A percentile compares a stretch with the other conserved stretches of the same genome.
Conservation (phyloP, 306 rosid species). For the Cyamopsis tetragonoloba region DNA sequence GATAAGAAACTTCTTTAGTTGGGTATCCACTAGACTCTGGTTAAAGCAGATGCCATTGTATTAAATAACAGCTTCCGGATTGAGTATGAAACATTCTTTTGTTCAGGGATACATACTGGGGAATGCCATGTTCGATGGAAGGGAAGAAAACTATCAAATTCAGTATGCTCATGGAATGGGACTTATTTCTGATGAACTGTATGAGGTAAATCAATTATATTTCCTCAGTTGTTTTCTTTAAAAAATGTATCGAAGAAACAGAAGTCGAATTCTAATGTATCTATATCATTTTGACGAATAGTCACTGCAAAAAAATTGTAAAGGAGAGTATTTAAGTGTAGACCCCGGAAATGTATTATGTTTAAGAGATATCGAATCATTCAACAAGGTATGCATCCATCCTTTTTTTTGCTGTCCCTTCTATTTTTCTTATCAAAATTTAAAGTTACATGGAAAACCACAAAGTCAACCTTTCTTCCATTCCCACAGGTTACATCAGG, state of each 20-base stretch:
- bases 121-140: conserved; percentile 25
- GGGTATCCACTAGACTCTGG: no score
- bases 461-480: neutral
- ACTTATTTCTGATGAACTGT: conserved; percentile 61
- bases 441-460: neutral
- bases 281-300: conserved; percentile 3
- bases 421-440: neutral
- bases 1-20: no score
- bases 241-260: neutral
- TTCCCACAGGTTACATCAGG: conserved; percentile 37
- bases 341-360: conserved; percentile 40
- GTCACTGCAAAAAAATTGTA: conserved; percentile 49
- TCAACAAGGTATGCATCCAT: conserved; percentile 13
- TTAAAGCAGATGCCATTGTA: no score
- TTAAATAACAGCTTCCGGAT: no score
- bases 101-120: conserved; percentile 59
- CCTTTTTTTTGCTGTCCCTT: neutral
- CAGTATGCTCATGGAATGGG: conserved; percentile 56
- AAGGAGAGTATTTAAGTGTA: conserved; percentile 32
- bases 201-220: conserved; percentile 24
- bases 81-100: neutral
- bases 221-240: neutral
- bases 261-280: neutral
- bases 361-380: conserved; percentile 18
- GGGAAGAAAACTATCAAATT: neutral